Conservation (phyloP, 495 filamentous ascomycete genomes). For the Penicillium pancosmium region DNA sequence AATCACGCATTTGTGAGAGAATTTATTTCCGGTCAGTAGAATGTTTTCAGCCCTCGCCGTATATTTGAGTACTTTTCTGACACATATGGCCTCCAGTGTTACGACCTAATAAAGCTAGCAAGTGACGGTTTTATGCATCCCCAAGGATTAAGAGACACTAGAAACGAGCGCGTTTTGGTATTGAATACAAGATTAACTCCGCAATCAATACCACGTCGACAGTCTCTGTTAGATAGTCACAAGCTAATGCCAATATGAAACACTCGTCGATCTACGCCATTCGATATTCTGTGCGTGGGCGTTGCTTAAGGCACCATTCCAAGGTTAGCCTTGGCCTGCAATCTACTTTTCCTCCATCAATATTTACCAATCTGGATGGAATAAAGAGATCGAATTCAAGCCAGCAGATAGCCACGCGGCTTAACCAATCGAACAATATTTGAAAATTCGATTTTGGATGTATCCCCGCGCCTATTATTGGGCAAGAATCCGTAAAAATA, state of each 20-base stretch:
- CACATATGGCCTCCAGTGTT: background rate
- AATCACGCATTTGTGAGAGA: background rate
- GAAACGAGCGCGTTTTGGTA: background rate
- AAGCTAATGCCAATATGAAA: background rate
- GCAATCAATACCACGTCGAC: background rate
- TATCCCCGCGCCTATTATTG: too few species aligned
- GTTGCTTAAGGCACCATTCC: too few species aligned
- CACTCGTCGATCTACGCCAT: background rate
- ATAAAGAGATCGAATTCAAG: too few species aligned
- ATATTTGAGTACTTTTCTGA: background rate
- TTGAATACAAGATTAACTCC: background rate
- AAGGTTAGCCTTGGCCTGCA: too few species aligned
- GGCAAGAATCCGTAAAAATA: too few species aligned
- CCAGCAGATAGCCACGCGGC: too few species aligned
- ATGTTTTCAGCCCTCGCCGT: background rate
- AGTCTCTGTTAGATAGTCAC: background rate
- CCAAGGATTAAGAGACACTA: background rate
- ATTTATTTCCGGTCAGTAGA: too few species aligned
- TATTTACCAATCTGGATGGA: too few species aligned
- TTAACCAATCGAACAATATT: too few species aligned
- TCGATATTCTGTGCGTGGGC: background rate
- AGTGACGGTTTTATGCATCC: background rate
- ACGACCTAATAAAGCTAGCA: background rate
- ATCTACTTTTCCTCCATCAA: too few species aligned
- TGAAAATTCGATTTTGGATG: too few species aligned